Evolutionary conservation across 2,329 filamentous ascomycete genomes (phyloP), one percentile per base, ranked within the genome.

Genomic region (Cylindrodendrum hubeiense): DNA sequence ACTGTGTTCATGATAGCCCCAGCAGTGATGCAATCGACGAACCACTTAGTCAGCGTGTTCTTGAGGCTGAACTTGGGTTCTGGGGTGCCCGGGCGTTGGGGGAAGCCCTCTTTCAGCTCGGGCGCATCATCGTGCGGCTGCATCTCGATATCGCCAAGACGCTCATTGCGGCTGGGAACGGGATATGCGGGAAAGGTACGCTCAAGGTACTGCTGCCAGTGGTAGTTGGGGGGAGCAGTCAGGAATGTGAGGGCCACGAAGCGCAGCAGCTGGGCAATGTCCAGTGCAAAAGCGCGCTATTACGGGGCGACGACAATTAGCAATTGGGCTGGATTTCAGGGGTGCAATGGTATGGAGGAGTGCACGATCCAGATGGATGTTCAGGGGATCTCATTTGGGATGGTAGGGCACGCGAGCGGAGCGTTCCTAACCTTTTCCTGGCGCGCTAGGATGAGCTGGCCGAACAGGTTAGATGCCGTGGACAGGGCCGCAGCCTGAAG

Each of bases 161-260:
- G 74, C 30, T 67, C 70, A 7, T 52, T 53, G 22, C 56, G 65
- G 3, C 28, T 57, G 33, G 41, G 30, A 0, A 66, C n/a, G 12
- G 71, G 76, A 67, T 82, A 81, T 0, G 84, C 85, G 0, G 87
- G 87, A 60, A 88, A 87, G 10, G 75, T 81, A 22, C 80, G 78
- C 75, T 89, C 87, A 30, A 89, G 81, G 30, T 82, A 82, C 59
- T 85, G 82, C 69, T 89, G 86, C 87, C 87, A 90, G 60, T 86
- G 77, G 70, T 86, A 89, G 67, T 87, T 88, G 54, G 87, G 83
- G 7, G 87, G 87, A 2, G 86, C 82, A 5, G 84, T 84, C 44
- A 89, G 76, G 60, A 89, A 75, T 3, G 86, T 81, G 56, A 86
- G 82, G 39, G 83, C 78, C 41, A 87, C 81, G 76, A 89, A 90